A percentile compares a stretch with the other conserved stretches of the same genome.
Evolutionary conservation across 2,329 filamentous ascomycete species (phyloP).

Genomic region (Penicillium sclerotigenum): DNA sequence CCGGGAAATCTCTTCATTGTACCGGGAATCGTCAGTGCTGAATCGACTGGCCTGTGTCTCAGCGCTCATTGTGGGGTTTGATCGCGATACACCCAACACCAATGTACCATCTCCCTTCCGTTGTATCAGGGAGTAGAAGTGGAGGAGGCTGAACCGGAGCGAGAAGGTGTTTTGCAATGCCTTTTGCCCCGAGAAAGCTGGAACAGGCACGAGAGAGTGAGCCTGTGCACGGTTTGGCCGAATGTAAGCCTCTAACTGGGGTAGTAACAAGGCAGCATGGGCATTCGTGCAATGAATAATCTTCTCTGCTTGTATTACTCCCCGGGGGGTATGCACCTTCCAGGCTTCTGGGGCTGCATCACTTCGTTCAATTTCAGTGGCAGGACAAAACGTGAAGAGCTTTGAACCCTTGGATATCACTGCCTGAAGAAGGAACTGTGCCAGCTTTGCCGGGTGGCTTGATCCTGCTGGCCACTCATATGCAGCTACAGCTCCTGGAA

Average conservation of each 20-base stretch:
- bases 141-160: constrained; percentile 45
- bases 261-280: constrained; percentile 22
- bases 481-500: constrained; percentile 42
- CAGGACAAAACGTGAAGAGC: constrained; percentile 47
- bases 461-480: constrained; percentile 54
- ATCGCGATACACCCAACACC: constrained; percentile 44
- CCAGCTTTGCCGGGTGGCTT: constrained; percentile 50
- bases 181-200: constrained; percentile 35
- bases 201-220: constrained; percentile 44
- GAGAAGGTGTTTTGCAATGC: constrained; percentile 44
- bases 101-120: constrained; percentile 44
- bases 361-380: constrained; percentile 25
- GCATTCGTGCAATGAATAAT: constrained; percentile 28
- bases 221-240: constrained; percentile 48
- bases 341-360: constrained; percentile 1
- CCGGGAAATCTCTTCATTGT: constrained; percentile 41
- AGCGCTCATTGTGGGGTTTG: constrained; percentile 39
- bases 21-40: constrained; percentile 41
- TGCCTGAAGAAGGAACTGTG: constrained; percentile 46
- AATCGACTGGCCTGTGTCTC: constrained; percentile 30
- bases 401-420: constrained; percentile 39
- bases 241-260: constrained; percentile 29
- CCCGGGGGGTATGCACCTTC: constrained; percentile 20
- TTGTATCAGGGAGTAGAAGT: constrained; percentile 53
- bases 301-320: constrained; percentile 16